Conservation (phyloP, 2,329 filamentous ascomycete genomes). For the Botrytis byssoidea region DNA sequence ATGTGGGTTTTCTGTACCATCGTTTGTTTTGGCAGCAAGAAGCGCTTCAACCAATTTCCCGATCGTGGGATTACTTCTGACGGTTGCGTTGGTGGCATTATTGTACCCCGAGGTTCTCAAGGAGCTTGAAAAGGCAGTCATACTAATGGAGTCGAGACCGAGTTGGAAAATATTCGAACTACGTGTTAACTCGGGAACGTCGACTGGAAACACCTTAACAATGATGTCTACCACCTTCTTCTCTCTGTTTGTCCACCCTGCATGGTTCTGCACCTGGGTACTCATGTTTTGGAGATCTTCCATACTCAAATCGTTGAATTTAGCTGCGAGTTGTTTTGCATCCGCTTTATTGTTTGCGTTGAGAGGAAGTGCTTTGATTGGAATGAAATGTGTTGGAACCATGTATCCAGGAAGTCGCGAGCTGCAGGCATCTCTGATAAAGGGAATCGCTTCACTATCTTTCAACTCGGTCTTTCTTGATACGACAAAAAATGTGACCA, state of each 20-base stretch:
- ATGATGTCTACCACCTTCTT: conserved; percentile 54
- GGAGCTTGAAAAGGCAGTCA: conserved; percentile 64
- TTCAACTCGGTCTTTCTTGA: conserved; percentile 31
- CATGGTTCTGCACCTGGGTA: conserved; percentile 35
- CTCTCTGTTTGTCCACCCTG: conserved; percentile 43
- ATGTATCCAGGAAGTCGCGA: conserved; percentile 77
- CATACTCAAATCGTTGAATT: conserved; percentile 61
- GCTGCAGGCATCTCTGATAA: conserved; percentile 62
- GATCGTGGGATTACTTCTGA: conserved; percentile 63
- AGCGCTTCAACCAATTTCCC: conserved; percentile 45
- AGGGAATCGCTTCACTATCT: conserved; percentile 43
- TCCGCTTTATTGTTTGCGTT: conserved; percentile 91
- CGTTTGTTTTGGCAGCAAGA: conserved; percentile 7
- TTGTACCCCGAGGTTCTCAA: conserved; percentile 63
- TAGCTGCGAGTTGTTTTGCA: conserved; percentile 60
- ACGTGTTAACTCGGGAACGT: conserved; percentile 46
- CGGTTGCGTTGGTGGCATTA: conserved; percentile 59
- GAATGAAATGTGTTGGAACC: conserved; percentile 82
- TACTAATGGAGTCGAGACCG: conserved; percentile 85
- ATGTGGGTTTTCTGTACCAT: conserved; percentile 28
- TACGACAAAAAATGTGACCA: conserved; percentile 72
- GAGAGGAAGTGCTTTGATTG: conserved; percentile 69
- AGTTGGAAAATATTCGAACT: conserved; percentile 76
- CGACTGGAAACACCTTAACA: conserved; percentile 40
- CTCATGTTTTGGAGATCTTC: conserved; percentile 61